Base-by-base conservation (phyloP, 2,329 filamentous ascomycete genomes). In the Helotiales sp. region DNA sequence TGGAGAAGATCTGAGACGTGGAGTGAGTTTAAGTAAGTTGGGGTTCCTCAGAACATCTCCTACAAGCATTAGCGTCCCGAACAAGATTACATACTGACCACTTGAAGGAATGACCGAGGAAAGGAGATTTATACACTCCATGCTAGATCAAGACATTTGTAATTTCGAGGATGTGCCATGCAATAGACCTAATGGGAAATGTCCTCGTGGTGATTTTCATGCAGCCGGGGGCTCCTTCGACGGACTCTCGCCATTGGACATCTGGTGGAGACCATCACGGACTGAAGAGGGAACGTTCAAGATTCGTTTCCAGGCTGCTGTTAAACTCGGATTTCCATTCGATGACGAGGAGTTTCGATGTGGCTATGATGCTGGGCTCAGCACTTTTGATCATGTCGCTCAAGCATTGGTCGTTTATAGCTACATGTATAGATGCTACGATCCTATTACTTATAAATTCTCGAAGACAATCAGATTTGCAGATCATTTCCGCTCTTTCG, bases 261-360 rank as follows among this genome's bases (percentile, higher is more conserved):
- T 57, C 25, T 57, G 55, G 55, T 57, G 40, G 49, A 48, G 49
- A 30, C 49, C 55, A 15, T 13, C 27, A 12, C 25, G 30, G 6
- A 22, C 38, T 17, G 30, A 54, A 10, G 15, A 13, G 6, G n/a
- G 27, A 24, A 36, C n/a, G 9, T 9, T 46, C 10, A 19, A 30
- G 27, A n/a, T 36, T 27, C 40, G 29, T 27, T 27, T 25, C 22
- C 15, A 34, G 8, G 5, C 29, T 46, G 40, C 52, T 25, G 13
- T 17, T 24, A 34, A 4, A 3, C 22, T 47, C 30, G 52, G 52
- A 12, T 54, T 47, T 22, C 40, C 30, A 9, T 2, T 2, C 13
- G 40, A 36, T 27, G 12, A 27, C 15, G 13, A 31, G 1, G 30
- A 46, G 13, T 54, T 54, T 5, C 19, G 24, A 9, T 5, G 15